These are phyloP conservation scores for Bothriochloa decipiens DNA, from an alignment of 176 grass and related monocot species.

Conservation along the genomic window DNA sequence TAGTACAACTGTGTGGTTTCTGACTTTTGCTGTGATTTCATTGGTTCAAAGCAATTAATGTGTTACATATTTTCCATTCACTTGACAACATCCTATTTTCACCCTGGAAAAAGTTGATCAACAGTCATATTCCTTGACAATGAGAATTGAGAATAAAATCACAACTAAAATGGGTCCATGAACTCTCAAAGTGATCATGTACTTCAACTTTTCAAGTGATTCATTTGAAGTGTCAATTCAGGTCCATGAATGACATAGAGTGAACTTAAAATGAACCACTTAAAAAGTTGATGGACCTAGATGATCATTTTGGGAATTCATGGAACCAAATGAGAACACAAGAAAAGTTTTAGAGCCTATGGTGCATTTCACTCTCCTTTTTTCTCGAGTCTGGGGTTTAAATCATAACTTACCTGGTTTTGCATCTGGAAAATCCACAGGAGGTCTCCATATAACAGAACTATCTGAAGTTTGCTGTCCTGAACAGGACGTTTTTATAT, in stretches of 20 bases:
- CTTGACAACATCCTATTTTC: too few species aligned
- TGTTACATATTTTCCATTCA: too few species aligned
- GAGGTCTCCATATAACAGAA: constrained; percentile 52
- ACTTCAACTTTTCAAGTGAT: neutral
- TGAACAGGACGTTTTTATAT: constrained; percentile 29
- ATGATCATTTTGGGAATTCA: constrained; percentile 4
- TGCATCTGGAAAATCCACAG: constrained; percentile 73
- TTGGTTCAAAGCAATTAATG: too few species aligned
- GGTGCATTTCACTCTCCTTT: neutral
- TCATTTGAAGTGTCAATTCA: neutral
- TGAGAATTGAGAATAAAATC: too few species aligned
- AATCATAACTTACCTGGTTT: constrained; percentile 62
- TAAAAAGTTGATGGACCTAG: neutral
- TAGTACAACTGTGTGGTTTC: too few species aligned
- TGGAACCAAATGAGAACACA: neutral
- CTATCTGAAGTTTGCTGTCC: constrained; percentile 49
- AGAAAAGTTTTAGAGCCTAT: neutral
- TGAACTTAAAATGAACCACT: neutral
- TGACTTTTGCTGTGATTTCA: too few species aligned
- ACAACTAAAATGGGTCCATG: neutral
- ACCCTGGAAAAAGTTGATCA: too few species aligned
- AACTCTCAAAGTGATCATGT: neutral
- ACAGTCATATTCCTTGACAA: too few species aligned
- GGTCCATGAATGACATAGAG: neutral
- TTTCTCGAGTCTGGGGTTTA: neutral